These are phyloP conservation scores for Saccharomyces pastorianus DNA, from an alignment of 1,139 yeast species.

Conservation along the genomic window DNA sequence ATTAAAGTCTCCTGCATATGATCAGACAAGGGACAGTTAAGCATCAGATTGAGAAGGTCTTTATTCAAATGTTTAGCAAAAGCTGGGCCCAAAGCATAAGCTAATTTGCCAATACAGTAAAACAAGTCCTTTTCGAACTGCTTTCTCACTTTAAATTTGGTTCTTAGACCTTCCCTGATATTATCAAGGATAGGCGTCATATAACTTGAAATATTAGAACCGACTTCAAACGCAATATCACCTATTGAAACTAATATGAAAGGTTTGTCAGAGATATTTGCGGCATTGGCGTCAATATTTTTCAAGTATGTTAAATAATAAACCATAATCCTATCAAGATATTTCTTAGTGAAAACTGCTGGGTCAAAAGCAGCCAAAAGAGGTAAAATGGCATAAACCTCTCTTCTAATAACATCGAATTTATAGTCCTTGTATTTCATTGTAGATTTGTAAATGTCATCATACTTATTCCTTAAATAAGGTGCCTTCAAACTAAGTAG, in stretches of 20 bases:
- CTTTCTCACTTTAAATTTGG: conserved; percentile 58
- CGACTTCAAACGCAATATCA: conserved; percentile 72
- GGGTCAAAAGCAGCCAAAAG: conserved; percentile 74
- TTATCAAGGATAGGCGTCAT: conserved; percentile 79
- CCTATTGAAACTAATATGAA: conserved; percentile 81
- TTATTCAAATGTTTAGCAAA: conserved; percentile 79
- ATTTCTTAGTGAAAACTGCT: conserved; percentile 67
- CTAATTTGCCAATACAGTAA: conserved; percentile 79
- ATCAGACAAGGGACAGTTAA: conserved; percentile 74
- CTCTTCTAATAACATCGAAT: conserved; percentile 66
- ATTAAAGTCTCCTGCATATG: conserved; percentile 70
- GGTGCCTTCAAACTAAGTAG: conserved; percentile 58
- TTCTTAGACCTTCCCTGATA: conserved; percentile 73
- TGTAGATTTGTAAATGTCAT: conserved; percentile 68
- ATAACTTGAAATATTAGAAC: conserved; percentile 81
- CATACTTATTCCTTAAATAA: conserved; percentile 64
- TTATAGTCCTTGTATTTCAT: conserved; percentile 72
- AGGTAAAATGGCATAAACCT: conserved; percentile 76
- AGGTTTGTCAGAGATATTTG: conserved; percentile 48
- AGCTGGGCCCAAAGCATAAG: conserved; percentile 92
- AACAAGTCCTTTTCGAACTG: conserved; percentile 84
- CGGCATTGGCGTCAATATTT: conserved; percentile 41
- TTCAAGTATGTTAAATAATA: conserved; percentile 74
- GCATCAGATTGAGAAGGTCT: conserved; percentile 70
- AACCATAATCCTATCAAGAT: conserved; percentile 70